Evolutionary conservation across 306 rosid species (phyloP).

Genomic region (Quercus gilva): DNA sequence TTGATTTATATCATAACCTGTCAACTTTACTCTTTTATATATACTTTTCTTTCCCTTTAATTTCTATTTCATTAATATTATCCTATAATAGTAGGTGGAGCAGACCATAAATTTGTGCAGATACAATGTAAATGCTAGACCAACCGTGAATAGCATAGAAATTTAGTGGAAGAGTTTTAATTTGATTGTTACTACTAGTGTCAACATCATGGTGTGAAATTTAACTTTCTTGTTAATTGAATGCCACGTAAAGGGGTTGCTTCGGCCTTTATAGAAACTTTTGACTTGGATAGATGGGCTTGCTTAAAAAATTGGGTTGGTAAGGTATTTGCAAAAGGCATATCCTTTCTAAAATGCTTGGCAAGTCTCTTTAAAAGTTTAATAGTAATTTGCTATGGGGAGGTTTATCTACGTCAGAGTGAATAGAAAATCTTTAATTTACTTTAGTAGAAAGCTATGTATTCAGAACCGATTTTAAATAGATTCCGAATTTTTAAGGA

Average conservation of each 20-base stretch:
- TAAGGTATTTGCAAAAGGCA: no score
- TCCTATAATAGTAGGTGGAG: not conserved
- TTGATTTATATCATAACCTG: no score
- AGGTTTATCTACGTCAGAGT: no score
- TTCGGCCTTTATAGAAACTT: not conserved
- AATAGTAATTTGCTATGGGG: no score
- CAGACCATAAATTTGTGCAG: not conserved
- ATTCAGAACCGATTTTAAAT: no score
- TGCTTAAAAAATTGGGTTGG: no score
- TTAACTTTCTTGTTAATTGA: not conserved
- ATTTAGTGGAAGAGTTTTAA: not conserved
- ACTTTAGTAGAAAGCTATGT: no score
- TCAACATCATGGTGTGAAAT: not conserved
- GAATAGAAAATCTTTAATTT: no score
- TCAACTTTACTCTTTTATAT: not conserved
- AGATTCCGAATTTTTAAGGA: no score
- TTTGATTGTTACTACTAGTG: not conserved
- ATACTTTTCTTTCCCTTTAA: not conserved
- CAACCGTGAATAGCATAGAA: not conserved
- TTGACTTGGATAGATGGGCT: no score
- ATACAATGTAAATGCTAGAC: slow-evolving; percentile 1
- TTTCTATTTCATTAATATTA: not conserved
- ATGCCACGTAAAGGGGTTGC: not conserved
- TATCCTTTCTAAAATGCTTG: no score
- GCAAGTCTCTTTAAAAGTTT: no score